These are phyloP conservation scores for Sphaerulina populicola DNA, from an alignment of 2,329 filamentous ascomycete genomes.

Conservation along the genomic window DNA sequence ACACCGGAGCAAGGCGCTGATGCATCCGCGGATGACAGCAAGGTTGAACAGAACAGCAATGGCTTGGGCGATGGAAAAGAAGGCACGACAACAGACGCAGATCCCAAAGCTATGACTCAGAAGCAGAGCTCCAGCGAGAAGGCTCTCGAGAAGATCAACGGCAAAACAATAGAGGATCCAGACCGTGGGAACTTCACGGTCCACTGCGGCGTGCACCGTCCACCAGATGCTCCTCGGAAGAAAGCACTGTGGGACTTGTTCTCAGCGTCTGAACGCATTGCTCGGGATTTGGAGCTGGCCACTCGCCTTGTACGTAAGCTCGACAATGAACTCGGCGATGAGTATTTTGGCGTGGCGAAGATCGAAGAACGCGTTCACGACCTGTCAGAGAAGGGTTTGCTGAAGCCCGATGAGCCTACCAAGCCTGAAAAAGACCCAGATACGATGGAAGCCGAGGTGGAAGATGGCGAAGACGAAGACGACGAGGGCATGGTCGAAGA, in stretches of 20 bases:
- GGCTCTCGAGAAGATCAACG: conserved; percentile 88
- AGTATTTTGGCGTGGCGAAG: conserved; percentile 67
- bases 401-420: conserved; percentile 57
- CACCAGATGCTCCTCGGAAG: conserved; percentile 75
- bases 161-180: conserved; percentile 93
- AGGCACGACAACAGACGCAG: conserved; percentile 10
- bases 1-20: conserved; percentile 53
- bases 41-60: conserved; percentile 36
- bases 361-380: conserved; percentile 83
- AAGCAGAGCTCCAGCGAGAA: conserved; percentile 49
- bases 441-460: conserved; percentile 58
- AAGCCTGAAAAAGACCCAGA: conserved; percentile 50
- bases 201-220: conserved; percentile 91
- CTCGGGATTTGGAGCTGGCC: conserved; percentile 78
- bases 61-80: conserved; percentile 18
- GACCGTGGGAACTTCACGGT: conserved; percentile 92
- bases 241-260: conserved; percentile 97
- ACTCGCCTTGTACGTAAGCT: conserved; percentile 74
- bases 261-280: conserved; percentile 84
- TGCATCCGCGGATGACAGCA: conserved; percentile 44
- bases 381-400: conserved; percentile 63
- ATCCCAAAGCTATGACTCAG: not conserved
- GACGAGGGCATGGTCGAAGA: conserved; percentile 35
- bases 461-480: conserved; percentile 67
- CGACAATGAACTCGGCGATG: conserved; percentile 71